Evolutionary conservation across 768 basidiomycete species (phyloP).

Genomic region (Hebeloma cylindrosporum): DNA sequence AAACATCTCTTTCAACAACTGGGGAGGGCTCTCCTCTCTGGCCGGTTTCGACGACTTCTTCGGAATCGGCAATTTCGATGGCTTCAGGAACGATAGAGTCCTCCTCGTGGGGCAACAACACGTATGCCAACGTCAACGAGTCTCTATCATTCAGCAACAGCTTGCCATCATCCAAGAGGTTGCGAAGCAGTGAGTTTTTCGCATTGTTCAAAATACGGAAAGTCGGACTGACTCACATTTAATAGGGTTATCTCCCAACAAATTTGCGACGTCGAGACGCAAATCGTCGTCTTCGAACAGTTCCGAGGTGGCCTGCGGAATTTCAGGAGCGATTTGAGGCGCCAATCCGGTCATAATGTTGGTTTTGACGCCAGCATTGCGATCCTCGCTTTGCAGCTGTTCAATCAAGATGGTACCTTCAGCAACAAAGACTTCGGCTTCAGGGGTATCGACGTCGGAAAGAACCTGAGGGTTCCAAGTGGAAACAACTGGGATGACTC

Average conservation of each 20-base stretch:
- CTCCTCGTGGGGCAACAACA: slow-evolving; percentile 32
- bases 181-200: slow-evolving; percentile 40
- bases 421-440: slow-evolving; percentile 39
- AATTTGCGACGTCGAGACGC: slow-evolving; percentile 51
- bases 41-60: slow-evolving; percentile 45
- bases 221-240: neutral
- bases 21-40: slow-evolving; percentile 37
- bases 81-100: slow-evolving; percentile 28
- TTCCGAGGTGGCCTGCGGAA: slow-evolving; percentile 35
- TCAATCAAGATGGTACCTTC: slow-evolving; percentile 36
- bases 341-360: slow-evolving; percentile 35
- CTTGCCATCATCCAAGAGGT: slow-evolving; percentile 45
- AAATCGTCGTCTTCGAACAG: slow-evolving; percentile 44
- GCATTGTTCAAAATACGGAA: neutral
- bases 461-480: slow-evolving; percentile 30
- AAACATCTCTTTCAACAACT: slow-evolving; percentile 34
- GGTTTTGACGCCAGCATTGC: slow-evolving; percentile 39
- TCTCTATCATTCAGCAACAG: slow-evolving; percentile 46
- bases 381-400: slow-evolving; percentile 30
- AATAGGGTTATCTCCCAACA: slow-evolving; percentile 43
- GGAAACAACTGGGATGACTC: slow-evolving; percentile 40
- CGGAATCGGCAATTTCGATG: slow-evolving; percentile 42
- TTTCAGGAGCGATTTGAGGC: slow-evolving; percentile 41
- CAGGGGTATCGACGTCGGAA: slow-evolving; percentile 39
- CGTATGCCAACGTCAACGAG: slow-evolving; percentile 36